Evolutionary conservation across 257 asterid species (phyloP), one percentile per base, ranked within the genome.

Genomic region (Nicotiana knightiana): DNA sequence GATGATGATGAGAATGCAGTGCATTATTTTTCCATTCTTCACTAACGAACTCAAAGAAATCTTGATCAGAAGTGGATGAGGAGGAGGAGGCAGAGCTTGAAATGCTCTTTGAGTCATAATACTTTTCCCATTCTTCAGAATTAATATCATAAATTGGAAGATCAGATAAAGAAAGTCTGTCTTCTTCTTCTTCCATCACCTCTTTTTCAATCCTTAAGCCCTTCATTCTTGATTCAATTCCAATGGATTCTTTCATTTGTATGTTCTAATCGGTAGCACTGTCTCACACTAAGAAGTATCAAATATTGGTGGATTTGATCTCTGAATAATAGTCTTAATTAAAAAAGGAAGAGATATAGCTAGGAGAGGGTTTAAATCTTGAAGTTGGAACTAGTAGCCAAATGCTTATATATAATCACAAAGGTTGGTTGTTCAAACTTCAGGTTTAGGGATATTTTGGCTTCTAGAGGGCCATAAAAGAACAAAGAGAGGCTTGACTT

Each of bases 41-140:
- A 73, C 86, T 85, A 64, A 68, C 81, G 70, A 89, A 89, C 85
- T 70, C 58, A 16, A 70, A 70, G 0, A 15, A 6, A 35, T 70
- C 35, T 4, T 70, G 57, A 10, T n/a, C 6, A 43, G 1, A 7
- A n/a, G 28, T 30, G 13, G 3, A 70, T 70, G 76, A 55, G 1
- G 65, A 7, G 7, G 48, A 43, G 3, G 0, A 7, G 11, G 48
- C 9, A 43, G 48, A 43, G 48, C 11, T 43, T 43, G 48, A 43
- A 8, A 7, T 43, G 2, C 77, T 70, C 2, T 70, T 70, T 5
- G n/a, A 70, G 35, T 70, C 77, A 4, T 70, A 70, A 43, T 43
- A 70, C 78, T 43, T 70, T 0, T 70, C 59, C 54, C 59, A 5
- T 12, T 3, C 78, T 70, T 70, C 78, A 21, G 57, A 39, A 68